Evolutionary conservation across 2,329 filamentous ascomycete species (phyloP).

Genomic region (Madurella mycetomatis): DNA sequence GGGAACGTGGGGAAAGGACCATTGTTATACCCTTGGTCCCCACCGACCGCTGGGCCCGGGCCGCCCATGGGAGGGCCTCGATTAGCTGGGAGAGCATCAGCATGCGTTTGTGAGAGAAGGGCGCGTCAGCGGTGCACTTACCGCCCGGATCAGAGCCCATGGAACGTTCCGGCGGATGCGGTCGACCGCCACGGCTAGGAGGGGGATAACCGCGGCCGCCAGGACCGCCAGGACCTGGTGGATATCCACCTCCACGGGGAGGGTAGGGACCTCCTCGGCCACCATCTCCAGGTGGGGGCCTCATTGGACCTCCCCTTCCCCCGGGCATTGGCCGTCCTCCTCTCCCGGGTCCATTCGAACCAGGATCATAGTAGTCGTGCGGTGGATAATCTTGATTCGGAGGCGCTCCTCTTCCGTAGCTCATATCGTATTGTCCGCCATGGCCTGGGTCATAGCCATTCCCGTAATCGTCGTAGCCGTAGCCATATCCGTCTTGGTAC

Average conservation of each 20-base stretch:
- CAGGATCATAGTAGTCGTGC: constrained; percentile 43
- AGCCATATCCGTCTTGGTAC: constrained; percentile 43
- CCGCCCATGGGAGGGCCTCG: constrained; percentile 33
- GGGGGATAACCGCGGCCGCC: constrained; percentile 33
- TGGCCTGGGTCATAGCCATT: constrained; percentile 38
- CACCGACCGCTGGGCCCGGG: constrained; percentile 17
- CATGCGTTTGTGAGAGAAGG: neutral
- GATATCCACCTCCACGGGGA: constrained; percentile 32
- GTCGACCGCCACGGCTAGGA: constrained; percentile 37
- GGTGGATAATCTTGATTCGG: constrained; percentile 36
- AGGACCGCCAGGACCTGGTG: constrained; percentile 30
- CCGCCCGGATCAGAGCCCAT: constrained; percentile 39
- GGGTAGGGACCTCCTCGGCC: constrained; percentile 37
- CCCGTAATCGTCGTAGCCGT: constrained; percentile 42
- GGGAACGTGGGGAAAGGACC: constrained; percentile 42
- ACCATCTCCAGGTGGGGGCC: constrained; percentile 38
- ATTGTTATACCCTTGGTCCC: constrained; percentile 36
- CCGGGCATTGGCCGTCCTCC: constrained; percentile 41
- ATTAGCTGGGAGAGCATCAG: constrained; percentile 21
- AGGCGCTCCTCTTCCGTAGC: constrained; percentile 40
- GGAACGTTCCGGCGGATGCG: constrained; percentile 37
- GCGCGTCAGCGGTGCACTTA: constrained; percentile 28
- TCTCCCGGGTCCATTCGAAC: constrained; percentile 33
- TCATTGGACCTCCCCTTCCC: constrained; percentile 43
- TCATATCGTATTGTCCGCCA: constrained; percentile 38